Base-by-base conservation (phyloP, 2,329 filamentous ascomycete genomes). In the Pseudogymnoascus sp. region DNA sequence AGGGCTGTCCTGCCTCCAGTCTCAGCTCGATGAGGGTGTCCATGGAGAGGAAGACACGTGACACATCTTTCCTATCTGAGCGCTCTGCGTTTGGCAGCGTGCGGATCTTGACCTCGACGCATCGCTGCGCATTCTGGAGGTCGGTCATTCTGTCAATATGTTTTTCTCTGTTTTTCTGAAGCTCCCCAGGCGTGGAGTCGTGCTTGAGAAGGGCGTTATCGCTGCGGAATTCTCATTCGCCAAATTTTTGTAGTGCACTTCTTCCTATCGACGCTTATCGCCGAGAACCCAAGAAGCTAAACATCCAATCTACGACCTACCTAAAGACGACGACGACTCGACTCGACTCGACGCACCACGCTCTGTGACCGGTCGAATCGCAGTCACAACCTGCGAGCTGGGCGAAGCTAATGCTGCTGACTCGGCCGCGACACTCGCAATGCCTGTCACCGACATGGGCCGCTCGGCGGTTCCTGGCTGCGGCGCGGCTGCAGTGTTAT, bases 1-100 rank as follows among this genome's bases (percentile, higher is more conserved):
- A 86, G 11, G 82, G 72, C 67, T 88, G 83, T 40, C 85, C 86
- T n/a, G 81, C 75, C 47, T 78, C 77, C 16, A 89, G 75, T 63
- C 79, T 79, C 8, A 86, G 73, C 29, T 78, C 75, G 60, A 82
- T 77, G 21, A 88, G 76, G 26, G 83, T 82, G 37, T 73, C 69
- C 59, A 63, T 69, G 19, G 64, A 67, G 21, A 74, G 65, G 64
- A 69, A 64, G 42, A 74, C 71, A 69, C 72, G 72, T 69, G 72
- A 69, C 53, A 69, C 60, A 24, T 71, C 71, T 63, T 71, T 71
- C 50, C 70, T 68, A 66, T 74, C 71, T 19, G 68, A 63, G 24
- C 71, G 66, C 62, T 73, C 72, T 66, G 68, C 66, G 24, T 65
- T 67, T 37, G 66, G 68, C 40, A 63, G 65, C 24, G 62, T 65